phyloP scores from a whole-genome alignment of 2,329 filamentous ascomycete species.

The Verticillium tricorpus region DNA sequence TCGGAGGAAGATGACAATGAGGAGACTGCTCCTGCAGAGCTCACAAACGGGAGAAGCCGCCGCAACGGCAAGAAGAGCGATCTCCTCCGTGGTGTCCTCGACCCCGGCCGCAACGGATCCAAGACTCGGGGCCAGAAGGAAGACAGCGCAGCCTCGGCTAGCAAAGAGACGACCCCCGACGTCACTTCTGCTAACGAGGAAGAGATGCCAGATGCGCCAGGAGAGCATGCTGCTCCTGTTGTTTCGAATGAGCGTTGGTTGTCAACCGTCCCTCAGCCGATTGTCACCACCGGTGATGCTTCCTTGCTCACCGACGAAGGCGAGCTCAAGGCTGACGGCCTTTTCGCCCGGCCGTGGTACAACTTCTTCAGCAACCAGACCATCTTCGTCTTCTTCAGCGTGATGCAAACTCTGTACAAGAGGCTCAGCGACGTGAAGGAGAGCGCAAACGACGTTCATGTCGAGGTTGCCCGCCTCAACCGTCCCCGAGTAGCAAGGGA shows the following conservation, averaged over 20 bases:
- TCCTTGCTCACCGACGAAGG: constrained; percentile 53
- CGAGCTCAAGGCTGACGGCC: constrained; percentile 70
- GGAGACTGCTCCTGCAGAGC: constrained; percentile 65
- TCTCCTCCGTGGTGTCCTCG: constrained; percentile 80
- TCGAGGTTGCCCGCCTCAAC: constrained; percentile 69
- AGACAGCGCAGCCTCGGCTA: constrained; percentile 70
- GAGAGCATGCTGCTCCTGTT: constrained; percentile 57
- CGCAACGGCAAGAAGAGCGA: constrained; percentile 75
- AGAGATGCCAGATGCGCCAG: constrained; percentile 59
- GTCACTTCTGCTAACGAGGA: constrained; percentile 73
- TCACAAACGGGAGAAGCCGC: constrained; percentile 62
- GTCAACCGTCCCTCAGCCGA: constrained; percentile 53
- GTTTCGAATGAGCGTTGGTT: constrained; percentile 62
- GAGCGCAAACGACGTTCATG: constrained; percentile 66
- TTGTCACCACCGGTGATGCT: constrained; percentile 50
- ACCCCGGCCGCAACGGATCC: constrained; percentile 68
- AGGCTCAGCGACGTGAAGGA: constrained; percentile 80
- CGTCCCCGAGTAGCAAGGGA: constrained; percentile 76
- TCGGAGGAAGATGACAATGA: constrained; percentile 76
- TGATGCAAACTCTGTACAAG: constrained; percentile 87
- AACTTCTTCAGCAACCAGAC: constrained; percentile 90
- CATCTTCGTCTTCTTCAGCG: constrained; percentile 90
- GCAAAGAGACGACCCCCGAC: constrained; percentile 87
- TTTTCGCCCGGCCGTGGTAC: constrained; percentile 75
- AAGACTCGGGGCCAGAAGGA: constrained; percentile 70